Evolutionary conservation across 306 rosid species (phyloP).

Genomic region (Acacia melanoxylon): DNA sequence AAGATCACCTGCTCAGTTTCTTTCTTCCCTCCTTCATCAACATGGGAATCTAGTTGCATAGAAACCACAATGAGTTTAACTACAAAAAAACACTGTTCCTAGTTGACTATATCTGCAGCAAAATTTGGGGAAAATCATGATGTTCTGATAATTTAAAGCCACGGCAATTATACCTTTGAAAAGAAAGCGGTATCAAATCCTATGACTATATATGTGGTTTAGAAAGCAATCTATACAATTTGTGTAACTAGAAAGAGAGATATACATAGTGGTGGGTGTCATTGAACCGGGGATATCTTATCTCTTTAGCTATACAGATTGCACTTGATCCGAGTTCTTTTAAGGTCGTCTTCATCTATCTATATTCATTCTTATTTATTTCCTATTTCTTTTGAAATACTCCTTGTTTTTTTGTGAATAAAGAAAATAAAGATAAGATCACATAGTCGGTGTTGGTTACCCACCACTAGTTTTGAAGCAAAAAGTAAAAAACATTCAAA

Average conservation of each 20-base stretch:
- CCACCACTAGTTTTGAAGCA: slow-evolving; percentile 37
- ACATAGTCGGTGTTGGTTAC: neutral
- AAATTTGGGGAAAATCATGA: slow-evolving; percentile 26
- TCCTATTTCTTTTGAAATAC: neutral
- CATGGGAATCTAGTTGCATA: slow-evolving; percentile 7
- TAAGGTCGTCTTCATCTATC: neutral
- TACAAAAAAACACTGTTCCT: slow-evolving; percentile 14
- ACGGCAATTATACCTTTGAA: neutral
- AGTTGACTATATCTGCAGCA: slow-evolving; percentile 23
- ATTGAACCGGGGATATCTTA: neutral
- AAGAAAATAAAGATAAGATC: neutral
- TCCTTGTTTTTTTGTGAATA: neutral
- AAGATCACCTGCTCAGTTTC: slow-evolving; percentile 39
- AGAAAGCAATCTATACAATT: neutral
- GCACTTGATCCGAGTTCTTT: neutral
- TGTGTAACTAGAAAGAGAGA: neutral
- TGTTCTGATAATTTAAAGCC: slow-evolving; percentile 7
- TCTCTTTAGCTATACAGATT: neutral
- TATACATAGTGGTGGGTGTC: neutral
- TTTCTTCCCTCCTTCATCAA: slow-evolving; percentile 13
- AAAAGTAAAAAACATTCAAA: slow-evolving; percentile 23
- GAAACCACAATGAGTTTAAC: slow-evolving; percentile 26
- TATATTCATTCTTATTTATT: neutral
- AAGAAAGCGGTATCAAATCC: neutral
- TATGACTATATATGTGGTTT: neutral